Evolutionary conservation across 2,329 filamentous ascomycete genomes (phyloP).

Genomic region (Didymella exigua): DNA sequence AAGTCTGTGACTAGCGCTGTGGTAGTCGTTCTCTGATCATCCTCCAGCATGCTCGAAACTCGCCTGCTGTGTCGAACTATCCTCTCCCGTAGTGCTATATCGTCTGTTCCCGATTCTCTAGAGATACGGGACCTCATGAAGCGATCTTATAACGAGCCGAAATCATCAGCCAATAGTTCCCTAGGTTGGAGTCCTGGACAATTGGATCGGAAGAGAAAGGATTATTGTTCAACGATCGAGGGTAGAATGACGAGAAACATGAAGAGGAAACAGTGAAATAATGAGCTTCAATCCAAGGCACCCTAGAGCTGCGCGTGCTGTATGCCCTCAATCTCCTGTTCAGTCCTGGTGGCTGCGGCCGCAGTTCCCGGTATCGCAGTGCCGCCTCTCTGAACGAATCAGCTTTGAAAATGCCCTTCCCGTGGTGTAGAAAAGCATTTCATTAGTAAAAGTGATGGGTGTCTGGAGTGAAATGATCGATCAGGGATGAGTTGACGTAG

Average conservation of each 20-base stretch:
- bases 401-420: neutral
- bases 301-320: neutral
- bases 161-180: neutral
- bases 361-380: neutral
- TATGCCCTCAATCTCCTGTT: neutral
- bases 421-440: neutral
- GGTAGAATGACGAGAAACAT: too few relatives aligned
- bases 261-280: neutral
- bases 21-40: conserved; percentile 4
- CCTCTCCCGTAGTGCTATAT: neutral
- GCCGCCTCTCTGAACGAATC: neutral
- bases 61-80: neutral
- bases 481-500: neutral
- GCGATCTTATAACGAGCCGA: neutral
- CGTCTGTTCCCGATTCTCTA: neutral
- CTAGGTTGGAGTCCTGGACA: too few relatives aligned
- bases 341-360: neutral
- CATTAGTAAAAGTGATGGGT: neutral
- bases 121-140: neutral
- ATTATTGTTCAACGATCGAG: too few relatives aligned
- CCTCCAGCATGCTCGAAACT: neutral
- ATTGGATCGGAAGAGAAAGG: too few relatives aligned
- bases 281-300: neutral
- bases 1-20: conserved; percentile 7
- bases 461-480: neutral